These are phyloP conservation scores for Aspergillus ochraceus DNA, from an alignment of 2,329 filamentous ascomycete species.

Conservation along the genomic window DNA sequence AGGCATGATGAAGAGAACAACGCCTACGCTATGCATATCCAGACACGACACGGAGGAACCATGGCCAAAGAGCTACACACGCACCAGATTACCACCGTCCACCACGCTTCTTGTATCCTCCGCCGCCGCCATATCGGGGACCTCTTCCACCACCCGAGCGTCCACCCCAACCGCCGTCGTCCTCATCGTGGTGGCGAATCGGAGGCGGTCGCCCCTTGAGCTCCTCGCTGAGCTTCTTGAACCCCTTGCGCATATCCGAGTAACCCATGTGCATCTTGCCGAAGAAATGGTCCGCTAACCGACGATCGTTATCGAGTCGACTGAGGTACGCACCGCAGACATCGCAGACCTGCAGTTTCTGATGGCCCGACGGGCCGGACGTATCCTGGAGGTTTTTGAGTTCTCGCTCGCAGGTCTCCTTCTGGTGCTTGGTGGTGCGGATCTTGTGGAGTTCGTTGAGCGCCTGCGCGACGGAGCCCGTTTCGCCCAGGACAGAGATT, in stretches of 20 bases:
- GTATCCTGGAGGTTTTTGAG: conserved; percentile 90
- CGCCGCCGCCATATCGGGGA: conserved; percentile 43
- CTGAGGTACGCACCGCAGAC: conserved; percentile 95
- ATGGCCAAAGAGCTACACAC: conserved; percentile 8
- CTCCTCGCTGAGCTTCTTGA: conserved; percentile 82
- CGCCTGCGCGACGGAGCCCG: conserved; percentile 75
- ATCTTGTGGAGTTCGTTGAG: conserved; percentile 87
- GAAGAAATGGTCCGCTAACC: conserved; percentile 95
- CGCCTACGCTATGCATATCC: conserved; percentile 46
- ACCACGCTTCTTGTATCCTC: conserved; percentile 44
- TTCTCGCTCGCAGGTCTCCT: conserved; percentile 81
- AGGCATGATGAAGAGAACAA: conserved; percentile 30
- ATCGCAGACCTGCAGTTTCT: conserved; percentile 98
- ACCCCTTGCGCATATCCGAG: conserved; percentile 95
- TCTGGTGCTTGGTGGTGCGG: conserved; percentile 74
- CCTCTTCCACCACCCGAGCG: conserved; percentile 47
- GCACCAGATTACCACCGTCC: conserved; percentile 39
- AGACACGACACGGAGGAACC: conserved; percentile 15
- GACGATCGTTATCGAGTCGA: conserved; percentile 87
- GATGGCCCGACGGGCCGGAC: conserved; percentile 87
- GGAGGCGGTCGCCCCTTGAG: conserved; percentile 70
- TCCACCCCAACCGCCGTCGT: conserved; percentile 48
- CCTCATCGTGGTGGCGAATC: conserved; percentile 56
- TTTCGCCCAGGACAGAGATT: conserved; percentile 79
- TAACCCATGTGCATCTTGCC: conserved; percentile 99